Evolutionary conservation across 2,329 filamentous ascomycete species (phyloP).

Genomic region (Phoma sp.): DNA sequence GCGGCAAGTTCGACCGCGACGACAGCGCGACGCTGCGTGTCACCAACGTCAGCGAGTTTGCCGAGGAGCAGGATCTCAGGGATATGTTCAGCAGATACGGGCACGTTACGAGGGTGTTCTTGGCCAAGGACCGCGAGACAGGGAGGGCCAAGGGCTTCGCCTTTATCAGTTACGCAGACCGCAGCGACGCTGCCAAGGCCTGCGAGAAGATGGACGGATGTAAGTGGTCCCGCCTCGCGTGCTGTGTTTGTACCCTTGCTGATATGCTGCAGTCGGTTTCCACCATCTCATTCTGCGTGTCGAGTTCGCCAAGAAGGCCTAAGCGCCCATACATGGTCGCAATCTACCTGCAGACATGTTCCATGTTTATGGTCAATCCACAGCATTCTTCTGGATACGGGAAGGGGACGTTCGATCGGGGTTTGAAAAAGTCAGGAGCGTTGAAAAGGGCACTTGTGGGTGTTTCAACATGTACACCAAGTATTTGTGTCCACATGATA

Average conservation of each 20-base stretch:
- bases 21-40: slow-evolving; percentile 95
- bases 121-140: slow-evolving; percentile 97
- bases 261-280: slow-evolving; percentile 63
- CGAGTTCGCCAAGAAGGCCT: slow-evolving; percentile 77
- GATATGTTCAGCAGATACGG: slow-evolving; percentile 99
- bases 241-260: slow-evolving; percentile 13
- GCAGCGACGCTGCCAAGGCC: slow-evolving; percentile 86
- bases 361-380: too few relatives aligned
- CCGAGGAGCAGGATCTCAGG: slow-evolving; percentile 92
- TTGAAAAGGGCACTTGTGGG: not conserved
- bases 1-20: slow-evolving; percentile 93
- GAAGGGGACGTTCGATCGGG: too few relatives aligned
- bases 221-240: slow-evolving; percentile 49
- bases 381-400: too few relatives aligned
- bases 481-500: not conserved
- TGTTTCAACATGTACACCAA: not conserved
- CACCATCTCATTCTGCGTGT: slow-evolving; percentile 86
- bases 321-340: not conserved
- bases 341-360: too few relatives aligned
- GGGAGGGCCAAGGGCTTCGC: slow-evolving; percentile 97
- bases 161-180: slow-evolving; percentile 95
- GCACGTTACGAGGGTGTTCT: slow-evolving; percentile 94
- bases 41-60: slow-evolving; percentile 98
- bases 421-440: not conserved
- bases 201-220: slow-evolving; percentile 98